Conservation (phyloP, 129 eudicot genomes). For the Gnaphalium uliginosum region DNA sequence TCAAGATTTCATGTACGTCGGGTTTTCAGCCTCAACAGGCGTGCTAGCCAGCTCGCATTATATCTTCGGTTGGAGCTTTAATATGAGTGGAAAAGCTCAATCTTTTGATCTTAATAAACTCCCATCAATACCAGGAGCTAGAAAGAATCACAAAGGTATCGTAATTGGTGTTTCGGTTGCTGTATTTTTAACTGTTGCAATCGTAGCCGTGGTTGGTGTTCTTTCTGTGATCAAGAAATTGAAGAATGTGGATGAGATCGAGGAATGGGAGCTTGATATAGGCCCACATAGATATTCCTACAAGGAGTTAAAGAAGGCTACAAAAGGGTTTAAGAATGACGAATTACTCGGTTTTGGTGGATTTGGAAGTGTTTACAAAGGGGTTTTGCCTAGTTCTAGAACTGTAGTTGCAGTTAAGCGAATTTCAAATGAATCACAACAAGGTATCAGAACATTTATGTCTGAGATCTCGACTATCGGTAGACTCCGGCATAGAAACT, state of each 20-base stretch:
- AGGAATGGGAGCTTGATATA: conserved; percentile 74
- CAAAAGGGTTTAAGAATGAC: conserved; percentile 64
- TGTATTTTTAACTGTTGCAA: conserved; percentile 26
- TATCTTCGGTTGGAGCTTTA: conserved; percentile 81
- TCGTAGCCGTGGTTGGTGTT: conserved; percentile 30
- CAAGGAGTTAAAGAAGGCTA: conserved; percentile 68
- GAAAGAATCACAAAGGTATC: conserved; percentile 40
- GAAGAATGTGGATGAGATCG: conserved; percentile 63
- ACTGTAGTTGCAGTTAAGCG: conserved; percentile 74
- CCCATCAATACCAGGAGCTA: conserved; percentile 50
- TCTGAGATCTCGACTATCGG: conserved; percentile 78
- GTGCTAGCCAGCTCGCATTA: conserved; percentile 79
- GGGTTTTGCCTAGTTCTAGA: conserved; percentile 53
- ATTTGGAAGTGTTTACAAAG: conserved; percentile 81
- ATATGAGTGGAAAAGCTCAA: conserved; percentile 48
- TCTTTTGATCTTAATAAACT: conserved; percentile 56
- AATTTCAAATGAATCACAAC: conserved; percentile 60
- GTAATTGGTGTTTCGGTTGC: conserved; percentile 42
- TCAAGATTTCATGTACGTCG: conserved; percentile 61
- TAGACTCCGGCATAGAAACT: conserved; percentile 66
- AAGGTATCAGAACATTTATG: conserved; percentile 61
- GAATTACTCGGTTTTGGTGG: conserved; percentile 85
- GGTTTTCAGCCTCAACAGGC: conserved; percentile 88
- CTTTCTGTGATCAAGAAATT: conserved; percentile 39
- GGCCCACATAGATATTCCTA: conserved; percentile 83